Evolutionary conservation across 1,284 basidiomycete genomes (phyloP), one percentile per base, ranked within the genome.

Genomic region (Clitocybe nebularis): DNA sequence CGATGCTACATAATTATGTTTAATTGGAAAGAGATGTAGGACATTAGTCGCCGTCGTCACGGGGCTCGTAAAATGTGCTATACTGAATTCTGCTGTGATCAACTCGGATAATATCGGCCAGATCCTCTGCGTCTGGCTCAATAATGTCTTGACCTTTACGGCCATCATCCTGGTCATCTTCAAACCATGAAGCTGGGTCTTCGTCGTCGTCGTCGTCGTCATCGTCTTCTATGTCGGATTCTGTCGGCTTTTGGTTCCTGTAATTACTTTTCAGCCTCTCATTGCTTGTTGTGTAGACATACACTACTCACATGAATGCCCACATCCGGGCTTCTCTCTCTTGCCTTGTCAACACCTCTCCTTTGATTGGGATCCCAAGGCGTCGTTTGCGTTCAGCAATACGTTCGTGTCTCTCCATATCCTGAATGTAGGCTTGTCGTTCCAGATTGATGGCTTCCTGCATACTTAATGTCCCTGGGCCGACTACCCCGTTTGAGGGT

Each of bases 131-230:
- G 55, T 89, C 86, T 19, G 85, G 84, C 42, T 85, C 72, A 22
- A 89, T 62, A 36, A 89, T 83, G 47, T 86, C 68, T 55, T 89
- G 86, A 16, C 84, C 85, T 59, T 89, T 87, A 45, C 81, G 71
- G 16, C 84, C 85, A 50, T 89, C 86, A 45, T 89, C 86, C 51
- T 89, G 80, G 50, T 89, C 84, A 51, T 89, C 85, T 47, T 84
- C 80, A 53, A 88, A 89, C 81, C 83, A 89, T 28, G 68, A 71
- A 8, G 84, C 71, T 4, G 83, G 83, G 50, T 88, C 84, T 0
- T 79, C n/a, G 14, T 79, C 72, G 9, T 75, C 74, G 11, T 78
- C 74, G 20, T 78, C 77, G 38, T 74, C 72, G 14, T 77, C 79
- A 38, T 81, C 83, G 40, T 81, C 82, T 64, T 89, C 87, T 37